Percentiles rank a stretch among this genome's conserved stretches.
phyloP scores from a whole-genome alignment of 345 rosid species.

The Arabis hirsuta region DNA sequence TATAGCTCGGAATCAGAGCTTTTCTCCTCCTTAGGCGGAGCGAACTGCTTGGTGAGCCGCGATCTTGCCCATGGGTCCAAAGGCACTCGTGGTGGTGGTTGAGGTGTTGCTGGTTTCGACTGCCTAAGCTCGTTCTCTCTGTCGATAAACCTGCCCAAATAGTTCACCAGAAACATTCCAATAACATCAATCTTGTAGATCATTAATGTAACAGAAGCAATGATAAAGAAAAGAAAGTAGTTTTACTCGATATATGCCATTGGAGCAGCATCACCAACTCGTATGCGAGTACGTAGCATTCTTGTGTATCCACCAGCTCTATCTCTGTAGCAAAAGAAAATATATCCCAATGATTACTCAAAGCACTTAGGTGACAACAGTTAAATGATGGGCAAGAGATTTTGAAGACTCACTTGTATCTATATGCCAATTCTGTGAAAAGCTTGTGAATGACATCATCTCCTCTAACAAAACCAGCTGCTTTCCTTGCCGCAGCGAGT shows the following conservation, averaged over 20 bases:
- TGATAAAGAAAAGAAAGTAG: not conserved
- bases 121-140: constrained; percentile 90
- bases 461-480: constrained; percentile 90
- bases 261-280: constrained; percentile 95
- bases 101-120: constrained; percentile 75
- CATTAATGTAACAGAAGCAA: too few species aligned
- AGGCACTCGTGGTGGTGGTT: constrained; percentile 63
- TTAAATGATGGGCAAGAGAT: not conserved
- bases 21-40: constrained; percentile 76
- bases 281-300: constrained; percentile 77
- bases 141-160: constrained; percentile 73
- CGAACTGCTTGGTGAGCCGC: constrained; percentile 58
- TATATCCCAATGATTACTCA: constrained; percentile 2
- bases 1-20: constrained; percentile 52
- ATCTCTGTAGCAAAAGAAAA: constrained; percentile 53
- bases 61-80: constrained; percentile 89
- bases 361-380: constrained; percentile 5
- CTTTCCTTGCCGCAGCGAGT: constrained; percentile 79
- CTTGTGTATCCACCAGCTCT: constrained; percentile 95
- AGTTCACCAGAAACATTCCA: not conserved
- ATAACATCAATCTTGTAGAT: not conserved
- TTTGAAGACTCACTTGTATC: constrained; percentile 66
- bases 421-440: constrained; percentile 81
- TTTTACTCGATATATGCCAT: constrained; percentile 93
- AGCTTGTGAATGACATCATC: constrained; percentile 94